These are phyloP conservation scores for Thermothielavioides terrestris DNA, from an alignment of 495 filamentous ascomycete genomes.

Conservation along the genomic window DNA sequence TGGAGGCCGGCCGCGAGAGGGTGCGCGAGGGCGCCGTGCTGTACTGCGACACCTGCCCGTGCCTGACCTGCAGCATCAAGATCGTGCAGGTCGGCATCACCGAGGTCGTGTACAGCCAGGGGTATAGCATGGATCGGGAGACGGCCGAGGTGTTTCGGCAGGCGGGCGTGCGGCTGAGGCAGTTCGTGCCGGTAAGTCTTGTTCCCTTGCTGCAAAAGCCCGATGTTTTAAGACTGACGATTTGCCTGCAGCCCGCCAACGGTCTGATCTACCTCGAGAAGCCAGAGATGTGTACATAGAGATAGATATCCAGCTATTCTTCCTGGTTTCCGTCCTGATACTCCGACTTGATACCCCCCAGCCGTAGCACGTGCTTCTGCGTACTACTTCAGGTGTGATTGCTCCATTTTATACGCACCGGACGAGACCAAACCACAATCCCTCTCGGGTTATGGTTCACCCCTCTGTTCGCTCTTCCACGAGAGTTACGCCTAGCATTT, in stretches of 20 bases:
- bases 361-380: too few species aligned
- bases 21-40: conserved; percentile 71
- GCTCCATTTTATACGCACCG: too few species aligned
- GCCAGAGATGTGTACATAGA: conserved; percentile 19
- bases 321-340: not conserved
- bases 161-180: conserved; percentile 68
- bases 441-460: too few species aligned
- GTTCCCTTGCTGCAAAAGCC: not conserved
- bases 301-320: not conserved
- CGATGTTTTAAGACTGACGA: too few species aligned
- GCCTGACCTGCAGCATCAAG: conserved; percentile 97
- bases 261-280: conserved; percentile 47
- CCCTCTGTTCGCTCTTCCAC: too few species aligned
- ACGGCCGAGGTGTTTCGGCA: conserved; percentile 69
- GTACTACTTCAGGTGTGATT: too few species aligned
- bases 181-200: conserved; percentile 68
- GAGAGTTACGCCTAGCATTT: too few species aligned
- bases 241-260: conserved; percentile 38
- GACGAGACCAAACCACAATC: too few species aligned
- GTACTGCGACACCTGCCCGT: conserved; percentile 96
- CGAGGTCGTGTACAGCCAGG: conserved; percentile 88
- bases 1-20: conserved; percentile 88
- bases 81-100: conserved; percentile 91
- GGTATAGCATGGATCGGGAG: conserved; percentile 87
- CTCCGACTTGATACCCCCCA: too few species aligned